These are phyloP conservation scores for Rhodotorula sp. DNA, from an alignment of 1,284 basidiomycete genomes.

Conservation along the genomic window DNA sequence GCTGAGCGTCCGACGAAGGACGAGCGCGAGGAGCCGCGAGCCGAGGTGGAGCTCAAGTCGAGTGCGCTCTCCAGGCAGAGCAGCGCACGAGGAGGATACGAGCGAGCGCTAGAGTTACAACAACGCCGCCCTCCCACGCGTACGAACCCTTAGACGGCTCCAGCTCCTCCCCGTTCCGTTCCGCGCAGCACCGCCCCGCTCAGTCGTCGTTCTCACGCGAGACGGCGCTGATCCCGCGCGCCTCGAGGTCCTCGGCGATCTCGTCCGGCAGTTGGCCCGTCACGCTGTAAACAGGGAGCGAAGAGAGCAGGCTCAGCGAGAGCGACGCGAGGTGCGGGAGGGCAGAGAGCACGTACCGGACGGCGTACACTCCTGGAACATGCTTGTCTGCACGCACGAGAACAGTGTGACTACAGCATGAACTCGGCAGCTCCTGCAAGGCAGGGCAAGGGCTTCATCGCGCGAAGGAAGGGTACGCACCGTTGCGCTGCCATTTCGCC, in stretches of 20 bases:
- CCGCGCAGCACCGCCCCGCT: not conserved
- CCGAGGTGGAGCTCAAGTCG: not conserved
- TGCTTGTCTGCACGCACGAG: conserved; percentile 39
- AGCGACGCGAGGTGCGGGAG: not conserved
- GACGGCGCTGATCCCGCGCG: conserved; percentile 39
- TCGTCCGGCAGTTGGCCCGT: conserved; percentile 40
- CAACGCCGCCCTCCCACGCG: not conserved
- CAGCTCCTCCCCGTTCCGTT: no score
- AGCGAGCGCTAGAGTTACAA: not conserved
- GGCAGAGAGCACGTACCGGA: conserved; percentile 26
- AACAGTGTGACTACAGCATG: not conserved
- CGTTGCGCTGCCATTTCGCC: conserved; percentile 46
- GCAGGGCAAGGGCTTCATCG: no score
- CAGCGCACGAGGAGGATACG: not conserved
- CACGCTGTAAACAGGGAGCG: conserved; percentile 10
- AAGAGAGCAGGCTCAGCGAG: not conserved
- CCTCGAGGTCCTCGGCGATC: conserved; percentile 45
- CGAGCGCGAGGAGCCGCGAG: not conserved
- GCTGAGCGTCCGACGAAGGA: not conserved
- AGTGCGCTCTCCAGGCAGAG: not conserved
- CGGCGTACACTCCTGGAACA: conserved; percentile 44
- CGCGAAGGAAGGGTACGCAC: conserved; percentile 13
- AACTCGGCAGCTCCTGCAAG: not conserved
- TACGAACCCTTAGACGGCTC: no score
- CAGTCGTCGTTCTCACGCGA: conserved; percentile 43